Base-by-base conservation (phyloP, 1,284 basidiomycete species). In the Malassezia sp. region DNA sequence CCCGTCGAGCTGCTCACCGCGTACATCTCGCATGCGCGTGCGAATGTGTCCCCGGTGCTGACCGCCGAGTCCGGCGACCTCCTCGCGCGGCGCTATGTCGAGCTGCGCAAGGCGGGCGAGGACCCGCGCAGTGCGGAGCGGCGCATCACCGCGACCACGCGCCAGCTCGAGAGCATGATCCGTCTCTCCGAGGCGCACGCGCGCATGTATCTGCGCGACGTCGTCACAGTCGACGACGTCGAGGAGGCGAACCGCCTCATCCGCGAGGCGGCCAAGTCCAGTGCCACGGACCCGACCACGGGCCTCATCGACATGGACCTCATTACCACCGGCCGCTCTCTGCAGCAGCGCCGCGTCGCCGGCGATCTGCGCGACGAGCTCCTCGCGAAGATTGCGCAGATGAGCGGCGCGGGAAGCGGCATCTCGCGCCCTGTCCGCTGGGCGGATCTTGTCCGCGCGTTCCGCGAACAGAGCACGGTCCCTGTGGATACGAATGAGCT, bases 161-260 rank as follows among this genome's bases (percentile, higher is more conserved):
- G 91, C 42, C 91, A 97, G 72, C 79, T 97, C 23, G 91, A 97
- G 72, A 85, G 82, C 59, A 88, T 97, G 82, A 96, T 97, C 67
- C 85, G 93, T n/a, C 78, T 99, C 22, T 83, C 84, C 0, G 93
- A 97, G 73, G 91, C 84, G 0, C 91, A 97, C 67, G 90, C 91
- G 0, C 79, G 90, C 18, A 95, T 96, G 90, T 79, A 89, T 1
- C 83, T 93, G 71, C 84, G 83, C 17, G 76, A 80, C 23, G 78
- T 78, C 39, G 91, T 97, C 39, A 84, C 90, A 59, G 74, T 86
- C 32, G 73, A 75, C 44, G 93, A 97, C 66, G 93, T 97, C 18
- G 75, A 79, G 53, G 93, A 97, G 73, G 89, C 91, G 2, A 81
- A 79, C 60, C 78, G 91, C 11, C 78, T 97, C 54, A 96, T 97